A percentile compares a stretch with the other conserved stretches of the same genome.
Conservation (phyloP, 352 stramenopile species). For the Globisporangium barbulae region DNA sequence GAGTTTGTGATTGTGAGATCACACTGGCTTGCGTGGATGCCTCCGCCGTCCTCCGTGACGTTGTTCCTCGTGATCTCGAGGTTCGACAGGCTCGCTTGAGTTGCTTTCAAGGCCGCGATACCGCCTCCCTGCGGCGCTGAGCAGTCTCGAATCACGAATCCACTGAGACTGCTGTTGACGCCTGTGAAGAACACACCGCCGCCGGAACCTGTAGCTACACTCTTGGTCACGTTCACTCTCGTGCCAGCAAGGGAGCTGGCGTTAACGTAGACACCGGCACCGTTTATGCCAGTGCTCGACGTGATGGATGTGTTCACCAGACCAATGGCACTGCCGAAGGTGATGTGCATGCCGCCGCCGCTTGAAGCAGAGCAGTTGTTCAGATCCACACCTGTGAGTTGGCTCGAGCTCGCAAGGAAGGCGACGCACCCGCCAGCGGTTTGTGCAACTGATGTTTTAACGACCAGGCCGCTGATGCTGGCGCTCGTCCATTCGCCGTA, state of each 20-base stretch:
- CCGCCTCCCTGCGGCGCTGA: constrained; percentile 26
- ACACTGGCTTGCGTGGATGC: constrained; percentile 15
- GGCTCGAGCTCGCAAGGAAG: constrained; percentile 20
- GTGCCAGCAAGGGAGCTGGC: constrained; percentile 21
- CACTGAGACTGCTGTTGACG: constrained; percentile 20
- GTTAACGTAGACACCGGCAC: constrained; percentile 31
- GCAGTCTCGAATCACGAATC: constrained; percentile 23
- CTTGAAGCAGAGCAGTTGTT: constrained; percentile 18
- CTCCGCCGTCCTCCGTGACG: constrained; percentile 25
- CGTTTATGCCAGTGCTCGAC: constrained; percentile 18
- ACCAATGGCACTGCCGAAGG: constrained; percentile 17
- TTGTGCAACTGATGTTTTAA: constrained; percentile 18
- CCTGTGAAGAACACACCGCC: constrained; percentile 34
- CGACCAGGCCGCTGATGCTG: constrained; percentile 17
- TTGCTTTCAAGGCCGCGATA: constrained; percentile 9
- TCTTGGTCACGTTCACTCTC: constrained; percentile 9
- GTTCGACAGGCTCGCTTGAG: constrained; percentile 5
- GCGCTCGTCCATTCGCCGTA: constrained; percentile 24
- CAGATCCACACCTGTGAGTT: background rate
- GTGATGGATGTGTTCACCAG: constrained; percentile 11
- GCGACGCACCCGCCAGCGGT: constrained; percentile 25
- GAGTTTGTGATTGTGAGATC: constrained; percentile 13
- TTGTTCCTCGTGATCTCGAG: constrained; percentile 19
- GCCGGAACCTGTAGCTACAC: constrained; percentile 16
- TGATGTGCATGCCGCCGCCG: constrained; percentile 28